Evolutionary conservation across 106 monocot genomes (phyloP).

Genomic region (Dendrobium huoshanense): DNA sequence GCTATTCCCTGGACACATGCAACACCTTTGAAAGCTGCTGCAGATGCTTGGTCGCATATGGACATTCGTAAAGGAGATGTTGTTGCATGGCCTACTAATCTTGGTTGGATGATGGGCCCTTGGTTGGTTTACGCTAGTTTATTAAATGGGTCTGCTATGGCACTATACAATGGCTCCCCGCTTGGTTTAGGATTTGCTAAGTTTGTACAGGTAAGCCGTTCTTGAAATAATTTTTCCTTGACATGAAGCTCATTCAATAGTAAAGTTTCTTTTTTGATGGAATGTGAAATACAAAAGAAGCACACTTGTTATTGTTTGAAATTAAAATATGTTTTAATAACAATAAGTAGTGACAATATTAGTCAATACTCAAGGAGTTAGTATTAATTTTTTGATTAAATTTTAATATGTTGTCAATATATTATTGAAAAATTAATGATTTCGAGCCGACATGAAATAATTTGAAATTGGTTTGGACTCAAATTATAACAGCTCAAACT

Average conservation of each 20-base stretch:
- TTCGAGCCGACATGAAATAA: background rate
- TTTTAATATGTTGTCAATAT: background rate
- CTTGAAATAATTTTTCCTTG: background rate
- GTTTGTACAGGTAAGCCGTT: slow-evolving; percentile 69
- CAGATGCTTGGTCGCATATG: slow-evolving; percentile 94
- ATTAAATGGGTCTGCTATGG: slow-evolving; percentile 93
- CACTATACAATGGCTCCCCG: slow-evolving; percentile 91
- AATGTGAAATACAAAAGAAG: background rate
- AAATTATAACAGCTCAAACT: background rate
- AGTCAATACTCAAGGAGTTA: background rate
- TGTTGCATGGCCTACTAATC: slow-evolving; percentile 96
- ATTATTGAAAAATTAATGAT: background rate
- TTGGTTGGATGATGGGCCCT: slow-evolving; percentile 99
- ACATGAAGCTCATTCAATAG: background rate
- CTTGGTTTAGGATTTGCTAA: slow-evolving; percentile 76
- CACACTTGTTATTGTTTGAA: background rate
- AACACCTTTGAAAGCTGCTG: slow-evolving; percentile 89
- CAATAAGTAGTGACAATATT: background rate
- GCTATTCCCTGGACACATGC: slow-evolving; percentile 96
- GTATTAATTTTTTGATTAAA: background rate
- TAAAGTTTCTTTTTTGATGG: background rate
- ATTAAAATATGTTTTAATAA: background rate
- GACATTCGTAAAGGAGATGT: slow-evolving; percentile 89
- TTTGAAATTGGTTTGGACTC: background rate
- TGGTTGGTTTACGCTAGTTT: slow-evolving; percentile 97